Evolutionary conservation across 306 rosid species (phyloP), one percentile per base, ranked within the genome.

Genomic region (Cucurbita argyrosperma): DNA sequence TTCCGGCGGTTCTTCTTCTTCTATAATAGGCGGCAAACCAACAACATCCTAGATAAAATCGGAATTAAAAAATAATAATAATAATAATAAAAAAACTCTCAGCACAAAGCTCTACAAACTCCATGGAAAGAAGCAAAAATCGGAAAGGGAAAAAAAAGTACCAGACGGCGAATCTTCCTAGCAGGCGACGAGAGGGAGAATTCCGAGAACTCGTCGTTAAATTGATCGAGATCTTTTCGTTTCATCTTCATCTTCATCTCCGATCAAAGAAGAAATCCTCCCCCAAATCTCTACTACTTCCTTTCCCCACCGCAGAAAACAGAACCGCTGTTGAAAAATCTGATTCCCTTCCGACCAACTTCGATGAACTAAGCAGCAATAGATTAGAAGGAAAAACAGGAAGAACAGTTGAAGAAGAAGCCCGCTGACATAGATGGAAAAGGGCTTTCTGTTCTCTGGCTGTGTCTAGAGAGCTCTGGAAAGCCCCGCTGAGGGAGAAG

Each of bases 111-210:
- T 40, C 47, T 39, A 57, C 11, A 19, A 61, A 6, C 38, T 19
- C 8, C 52, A 19, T 8, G 5, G 19, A 63, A 14, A 26, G 38
- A 23, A 15, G 11, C 13, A 8, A 23, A 14, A 8, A 4, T 4
- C 14, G 3, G 5, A 35, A 60, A 60, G 11, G 21, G 23, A 30
- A 18, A 62, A 15, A 16, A 16, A 52, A 37, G 57, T 47, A 88
- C 96, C 79, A 94, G 86, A 71, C 98, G 96, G 76, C 98, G 98
- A 83, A 90, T 90, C 87, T 94, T 94, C 43, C 87, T 83, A 10
- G 97, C 88, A 0, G 96, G 92, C n/a, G 96, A 86, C 37, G 89
- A 84, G 1, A 94, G 84, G 51, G 97, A 84, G 84, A 94, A 84
- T 59, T 88, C 95, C 49, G 90, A 89, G 82, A 91, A 89, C 30